Conservation (phyloP, 139 green algal species). For the Marvania coccoides region DNA sequence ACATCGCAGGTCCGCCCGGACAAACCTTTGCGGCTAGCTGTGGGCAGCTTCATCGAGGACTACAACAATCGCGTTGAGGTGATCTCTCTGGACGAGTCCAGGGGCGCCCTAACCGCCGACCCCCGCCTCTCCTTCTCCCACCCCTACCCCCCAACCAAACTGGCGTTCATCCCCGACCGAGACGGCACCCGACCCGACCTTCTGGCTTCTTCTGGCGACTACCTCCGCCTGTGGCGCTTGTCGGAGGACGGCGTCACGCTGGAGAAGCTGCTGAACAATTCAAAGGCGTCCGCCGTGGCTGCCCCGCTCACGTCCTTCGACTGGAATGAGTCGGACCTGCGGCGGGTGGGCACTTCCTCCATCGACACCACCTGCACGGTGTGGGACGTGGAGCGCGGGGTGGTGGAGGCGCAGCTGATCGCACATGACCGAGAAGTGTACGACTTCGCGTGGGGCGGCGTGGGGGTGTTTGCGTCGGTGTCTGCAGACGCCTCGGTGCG, state of each 20-base stretch:
- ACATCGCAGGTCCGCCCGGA: constrained; percentile 70
- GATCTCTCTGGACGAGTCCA: constrained; percentile 74
- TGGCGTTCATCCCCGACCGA: constrained; percentile 83
- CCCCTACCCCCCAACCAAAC: constrained; percentile 91
- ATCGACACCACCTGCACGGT: constrained; percentile 98
- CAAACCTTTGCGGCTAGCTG: constrained; percentile 80
- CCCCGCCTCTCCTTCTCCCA: constrained; percentile 66
- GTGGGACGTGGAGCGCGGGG: constrained; percentile 89
- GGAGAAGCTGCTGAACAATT: constrained; percentile 74
- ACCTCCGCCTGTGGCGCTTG: constrained; percentile 86
- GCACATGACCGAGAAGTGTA: constrained; percentile 94
- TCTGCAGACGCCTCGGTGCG: constrained; percentile 90
- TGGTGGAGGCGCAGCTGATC: constrained; percentile 90
- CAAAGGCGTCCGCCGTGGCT: constrained; percentile 5
- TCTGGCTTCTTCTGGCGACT: constrained; percentile 86
- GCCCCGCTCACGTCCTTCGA: constrained; percentile 93
- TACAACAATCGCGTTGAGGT: constrained; percentile 82
- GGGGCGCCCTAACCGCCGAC: constrained; percentile 52
- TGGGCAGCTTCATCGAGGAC: constrained; percentile 90
- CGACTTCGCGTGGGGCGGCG: constrained; percentile 94
- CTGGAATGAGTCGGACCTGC: constrained; percentile 89
- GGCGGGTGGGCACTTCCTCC: constrained; percentile 77
- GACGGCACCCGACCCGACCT: constrained; percentile 67
- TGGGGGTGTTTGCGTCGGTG: constrained; percentile 91
- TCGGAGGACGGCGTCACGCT: constrained; percentile 61